Base-by-base conservation (phyloP, 2,329 filamentous ascomycete genomes). In the Talaromyces sp. region DNA sequence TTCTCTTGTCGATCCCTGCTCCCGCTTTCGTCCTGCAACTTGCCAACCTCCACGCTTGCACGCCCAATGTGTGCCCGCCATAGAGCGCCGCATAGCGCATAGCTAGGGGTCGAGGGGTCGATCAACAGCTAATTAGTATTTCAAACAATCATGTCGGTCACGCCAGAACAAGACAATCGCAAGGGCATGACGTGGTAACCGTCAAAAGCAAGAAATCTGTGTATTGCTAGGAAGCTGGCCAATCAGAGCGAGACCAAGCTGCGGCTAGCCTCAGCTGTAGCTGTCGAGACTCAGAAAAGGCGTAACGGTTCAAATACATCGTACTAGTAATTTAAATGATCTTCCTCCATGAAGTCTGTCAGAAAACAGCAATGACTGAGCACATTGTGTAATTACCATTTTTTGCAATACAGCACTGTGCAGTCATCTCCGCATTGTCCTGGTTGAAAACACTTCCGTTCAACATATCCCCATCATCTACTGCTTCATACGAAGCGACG, bases 11-110 rank as follows among this genome's bases (percentile, higher is more conserved):
- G 54, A 59, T 59, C 57, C 40, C 25, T 48, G 57, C 55, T 42
- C 35, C 35, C 55, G 55, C 55, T 42, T 58, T 58, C 57, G 40
- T 25, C 39, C 57, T 58, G 56, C 56, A 40, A 42, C 54, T 23
- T 25, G 28, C 56, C 56, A 40, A 31, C 55, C 39, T 18, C 40
- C 57, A 33, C 40, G 37, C 57, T 37, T 18, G 25, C 57, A 5
- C 57, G 18, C 39, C 57, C 42, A 59, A 35, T 57, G 31, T 39
- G 33, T 11, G 54, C 9, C 54, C 54, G 33, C 54, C 21, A 40
- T 25, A 28, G 54, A 25, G 14, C 37, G 37, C 35, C 21, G 54
- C 21, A 42, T 42, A 21, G 48, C 21, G 54, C 21, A 42, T 42
- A 21, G 48, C 48, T 31, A 25, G 46, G 14, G 25, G 31, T 25